Evolutionary conservation across 176 grass and related monocot genomes (phyloP).

Genomic region (Eremochloa ophiuroides): DNA sequence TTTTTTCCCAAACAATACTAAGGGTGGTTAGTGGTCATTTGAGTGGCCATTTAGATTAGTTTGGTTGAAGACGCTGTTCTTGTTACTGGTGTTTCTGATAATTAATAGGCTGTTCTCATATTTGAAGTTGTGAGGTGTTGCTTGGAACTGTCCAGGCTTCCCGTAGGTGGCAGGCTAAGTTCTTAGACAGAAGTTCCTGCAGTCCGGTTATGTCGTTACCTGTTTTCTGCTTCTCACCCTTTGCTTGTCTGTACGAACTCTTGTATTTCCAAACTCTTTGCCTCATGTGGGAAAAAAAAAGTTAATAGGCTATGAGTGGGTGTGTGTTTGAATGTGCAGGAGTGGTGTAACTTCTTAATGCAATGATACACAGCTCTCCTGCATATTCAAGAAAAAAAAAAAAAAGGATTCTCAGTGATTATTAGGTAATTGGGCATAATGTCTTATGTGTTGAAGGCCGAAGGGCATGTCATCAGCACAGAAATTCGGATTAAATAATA

Average conservation of each 20-base stretch:
- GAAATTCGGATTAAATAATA: background rate
- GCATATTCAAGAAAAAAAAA: background rate
- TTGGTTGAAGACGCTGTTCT: background rate
- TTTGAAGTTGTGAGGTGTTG: no score
- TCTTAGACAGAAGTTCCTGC: no score
- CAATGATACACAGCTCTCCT: background rate
- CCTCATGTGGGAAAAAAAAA: no score
- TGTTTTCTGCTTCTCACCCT: no score
- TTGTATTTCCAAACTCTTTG: no score
- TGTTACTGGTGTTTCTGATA: background rate
- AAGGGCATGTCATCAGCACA: background rate
- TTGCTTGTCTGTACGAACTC: no score
- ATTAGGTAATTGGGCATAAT: background rate
- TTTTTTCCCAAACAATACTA: conserved; percentile 12
- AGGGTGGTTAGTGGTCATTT: background rate
- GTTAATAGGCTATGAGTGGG: no score
- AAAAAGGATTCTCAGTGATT: background rate
- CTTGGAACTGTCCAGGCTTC: no score
- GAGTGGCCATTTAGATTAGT: background rate
- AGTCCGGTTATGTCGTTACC: no score
- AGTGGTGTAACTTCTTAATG: background rate
- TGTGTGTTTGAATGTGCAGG: background rate
- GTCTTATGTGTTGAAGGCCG: background rate
- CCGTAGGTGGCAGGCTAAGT: no score
- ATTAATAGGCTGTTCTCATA: background rate